Evolutionary conservation across 1,284 basidiomycete genomes (phyloP), one percentile per base, ranked within the genome.

Genomic region (Flammula alnicola): DNA sequence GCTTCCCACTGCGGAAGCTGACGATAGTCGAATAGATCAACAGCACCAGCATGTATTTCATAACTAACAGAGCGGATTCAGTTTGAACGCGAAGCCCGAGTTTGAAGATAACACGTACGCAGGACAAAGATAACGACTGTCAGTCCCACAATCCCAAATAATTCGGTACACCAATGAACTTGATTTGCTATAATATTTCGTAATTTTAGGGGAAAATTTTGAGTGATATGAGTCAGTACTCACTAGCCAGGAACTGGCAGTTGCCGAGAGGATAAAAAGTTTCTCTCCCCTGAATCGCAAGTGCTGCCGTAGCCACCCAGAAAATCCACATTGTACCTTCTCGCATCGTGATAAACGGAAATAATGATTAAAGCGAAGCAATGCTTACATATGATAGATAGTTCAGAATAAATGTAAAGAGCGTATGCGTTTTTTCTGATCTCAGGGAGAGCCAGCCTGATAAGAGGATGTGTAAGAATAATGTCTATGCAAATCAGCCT

Each of bases 71-170:
- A 43, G 7, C 23, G 9, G 29, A n/a, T 26, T 11, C 5, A 10
- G 5, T 20, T 32, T 38, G 16, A 19, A 17, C 16, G n/a, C n/a
- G 26, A 9, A 10, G 12, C 3, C 12, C 9, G 22, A 19, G 17
- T 17, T 22, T 17, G 29, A n/a, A 5, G 9, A 5, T 29, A 5
- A n/a, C 19, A 51, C 52, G 4, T 27, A 55, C 53, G 27, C 12
- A 55, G 39, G 12, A 55, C 53, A 17, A 55, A 55, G 14, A 55
- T 43, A 0, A 46, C 32, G 32, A 51, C 42, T 12, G 33, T 12
- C 9, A 55, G 43, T n/a, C 53, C 53, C 12, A 49, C 42, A 11
- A 55, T 46, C 1, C 49, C 49, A 17, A 49, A 49, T 14, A 55
- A 20, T 22, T 55, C 53, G 12, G 29, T 19, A 10, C 53, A 55